phyloP scores from a whole-genome alignment of 2,329 filamentous ascomycete genomes.

The Trichoderma atrobrunneum region DNA sequence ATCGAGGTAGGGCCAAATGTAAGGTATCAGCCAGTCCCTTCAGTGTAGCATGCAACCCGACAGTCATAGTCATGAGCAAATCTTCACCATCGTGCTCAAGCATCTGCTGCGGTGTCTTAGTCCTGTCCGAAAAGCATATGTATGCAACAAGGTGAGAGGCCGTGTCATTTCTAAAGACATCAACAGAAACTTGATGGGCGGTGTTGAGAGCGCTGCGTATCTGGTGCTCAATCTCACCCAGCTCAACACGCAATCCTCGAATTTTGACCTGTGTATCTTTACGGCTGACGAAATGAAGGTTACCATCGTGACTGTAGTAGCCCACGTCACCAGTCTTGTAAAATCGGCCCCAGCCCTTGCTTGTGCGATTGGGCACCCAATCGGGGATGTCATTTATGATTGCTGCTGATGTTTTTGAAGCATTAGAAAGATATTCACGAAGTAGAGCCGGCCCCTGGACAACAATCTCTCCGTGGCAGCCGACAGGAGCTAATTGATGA shows the following conservation, averaged over 20 bases:
- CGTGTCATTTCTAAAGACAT: neutral
- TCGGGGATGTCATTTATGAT: neutral
- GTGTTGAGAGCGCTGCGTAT: neutral
- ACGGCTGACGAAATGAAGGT: neutral
- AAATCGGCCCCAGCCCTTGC: neutral
- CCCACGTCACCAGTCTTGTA: slow-evolving; percentile 17
- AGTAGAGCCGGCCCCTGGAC: slow-evolving; percentile 10
- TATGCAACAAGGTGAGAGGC: slow-evolving; percentile 5
- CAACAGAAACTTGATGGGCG: slow-evolving; percentile 9
- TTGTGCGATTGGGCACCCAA: neutral
- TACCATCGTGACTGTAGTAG: neutral
- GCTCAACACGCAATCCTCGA: slow-evolving; percentile 3
- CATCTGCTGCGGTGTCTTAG: neutral
- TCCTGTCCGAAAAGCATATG: neutral
- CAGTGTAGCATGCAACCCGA: neutral
- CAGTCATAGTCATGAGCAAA: neutral
- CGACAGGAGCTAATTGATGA: neutral
- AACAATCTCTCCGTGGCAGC: slow-evolving; percentile 1
- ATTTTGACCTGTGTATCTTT: slow-evolving; percentile 14
- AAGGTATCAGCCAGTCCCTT: neutral
- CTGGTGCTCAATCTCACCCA: slow-evolving; percentile 20
- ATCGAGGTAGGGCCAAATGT: neutral
- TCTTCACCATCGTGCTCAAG: neutral
- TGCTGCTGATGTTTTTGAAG: neutral
- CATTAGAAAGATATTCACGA: slow-evolving; percentile 18